Evolutionary conservation across 1,139 yeast species (phyloP), one percentile per base, ranked within the genome.

Genomic region (Candida neerlandica): DNA sequence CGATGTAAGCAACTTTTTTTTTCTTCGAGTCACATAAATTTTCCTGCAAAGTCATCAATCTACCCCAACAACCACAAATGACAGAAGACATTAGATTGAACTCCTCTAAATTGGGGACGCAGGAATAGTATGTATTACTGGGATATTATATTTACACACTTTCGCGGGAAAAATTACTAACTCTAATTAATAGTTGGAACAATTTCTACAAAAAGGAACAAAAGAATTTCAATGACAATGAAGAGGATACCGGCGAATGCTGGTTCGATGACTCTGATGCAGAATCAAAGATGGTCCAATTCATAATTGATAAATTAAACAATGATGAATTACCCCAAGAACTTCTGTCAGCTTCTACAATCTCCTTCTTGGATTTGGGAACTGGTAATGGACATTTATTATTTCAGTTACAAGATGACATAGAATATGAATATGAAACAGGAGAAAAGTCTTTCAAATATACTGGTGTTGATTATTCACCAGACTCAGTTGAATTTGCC

Each of bases 251-350:
- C 0, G 99, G 99, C 2, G 99, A 94, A 66, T 82, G 92, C 64
- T 95, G 99, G 99, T 94, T 94, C 66, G 85, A 87, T 56, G 98
- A 95, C 61, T 86, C 90, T 12, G 91, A 87, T 61, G 98, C 99
- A 0, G 98, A 92, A 62, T 77, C 77, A 52, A 85, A 83, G 63
- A 87, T 94, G 84, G 78, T 88, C 19, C 81, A 82, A 48, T 92
- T 85, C 60, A 63, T 90, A 16, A 53, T 69, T 6, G 62, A 63
- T 26, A 66, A 69, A 43, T 45, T 75, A 29, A 66, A 69, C 39
- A 61, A 64, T 4, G 57, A 53, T 1, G 65, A 61, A 42, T 43
- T 69, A 1, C 65, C 65, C 0, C n/a, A 32, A 16, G 46, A 44
- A 19, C 35, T 58, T 53, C 30, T 65, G 71, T 16, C 77, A 75